These are phyloP conservation scores for Dendrobium nobile DNA, from an alignment of 106 monocot genomes.

Conservation along the genomic window DNA sequence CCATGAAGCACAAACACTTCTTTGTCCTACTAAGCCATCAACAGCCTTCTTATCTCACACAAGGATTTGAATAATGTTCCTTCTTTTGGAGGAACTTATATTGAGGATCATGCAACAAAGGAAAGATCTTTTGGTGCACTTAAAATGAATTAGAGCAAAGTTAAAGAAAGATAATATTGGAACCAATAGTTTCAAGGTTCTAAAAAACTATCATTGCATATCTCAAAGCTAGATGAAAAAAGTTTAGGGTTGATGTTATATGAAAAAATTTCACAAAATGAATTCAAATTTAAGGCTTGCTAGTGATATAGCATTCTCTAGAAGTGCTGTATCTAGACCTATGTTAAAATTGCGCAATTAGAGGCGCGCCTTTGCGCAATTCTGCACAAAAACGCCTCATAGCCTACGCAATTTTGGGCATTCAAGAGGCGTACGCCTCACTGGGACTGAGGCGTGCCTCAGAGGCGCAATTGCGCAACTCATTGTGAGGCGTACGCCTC, in stretches of 20 bases:
- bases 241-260: background rate
- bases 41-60: background rate
- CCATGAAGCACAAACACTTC: background rate
- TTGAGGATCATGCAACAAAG: background rate
- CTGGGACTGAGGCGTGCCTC: no score
- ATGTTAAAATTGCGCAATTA: no score
- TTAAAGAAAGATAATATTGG: background rate
- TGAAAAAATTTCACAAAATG: background rate
- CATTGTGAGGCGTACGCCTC: no score
- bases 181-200: background rate
- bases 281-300: background rate
- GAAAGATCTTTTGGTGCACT: background rate
- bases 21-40: background rate
- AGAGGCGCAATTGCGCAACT: no score
- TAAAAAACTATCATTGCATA: background rate
- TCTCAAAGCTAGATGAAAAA: background rate
- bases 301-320: background rate
- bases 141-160: background rate
- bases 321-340: background rate
- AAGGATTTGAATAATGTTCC: background rate
- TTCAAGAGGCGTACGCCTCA: no score
- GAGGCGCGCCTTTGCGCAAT: no score
- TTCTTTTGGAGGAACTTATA: background rate
- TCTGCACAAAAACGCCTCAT: no score
- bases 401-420: no score